Evolutionary conservation across 1,139 yeast species (phyloP), one percentile per base, ranked within the genome.

Genomic region (Scheffersomyces segobiensis): DNA sequence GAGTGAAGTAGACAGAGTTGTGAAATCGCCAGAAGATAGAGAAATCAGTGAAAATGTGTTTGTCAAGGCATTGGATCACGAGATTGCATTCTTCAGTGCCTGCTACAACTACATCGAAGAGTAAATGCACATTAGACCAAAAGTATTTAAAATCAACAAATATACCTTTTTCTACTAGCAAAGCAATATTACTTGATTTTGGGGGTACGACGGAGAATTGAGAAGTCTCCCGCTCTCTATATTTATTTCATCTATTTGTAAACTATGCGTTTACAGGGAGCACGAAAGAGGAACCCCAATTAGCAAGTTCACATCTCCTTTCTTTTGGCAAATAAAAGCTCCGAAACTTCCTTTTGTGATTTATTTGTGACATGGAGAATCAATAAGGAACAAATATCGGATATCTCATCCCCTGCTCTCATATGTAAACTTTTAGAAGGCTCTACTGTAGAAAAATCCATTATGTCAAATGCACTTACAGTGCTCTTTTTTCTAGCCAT

Each of bases 21-120:
- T 60, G 5, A 68, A 65, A 8, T 56, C 65, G 1, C 59, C 57
- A 4, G 60, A 61, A 3, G 66, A 66, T 48, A 53, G 56, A 19
- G 67, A 52, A 51, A 63, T 58, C 58, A 70, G 79, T 47, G 80
- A 78, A 57, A 55, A 59, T 6, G 67, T 73, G 17, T 81, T 82
- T 60, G 68, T 65, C 12, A 68, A 69, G 55, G 71, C 80, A 14
- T 60, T 82, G 32, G 67, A 77, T 10, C 66, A 76, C 53, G 87
- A 84, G 59, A 69, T 71, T 26, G 75, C 66, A 5, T 84, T 84
- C 65, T 84, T 84, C 62, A 79, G 82, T 10, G 76, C 74, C 3
- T 83, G 87, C 63, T 83, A 78, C 67, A 20, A 48, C 50, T 48
- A 48, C 24, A 12, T 7, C n/a, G 50, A 48, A 24, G 17, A 48